These are phyloP conservation scores for Arxiozyma slooffiae DNA, from an alignment of 1,139 yeast species.

Conservation along the genomic window DNA sequence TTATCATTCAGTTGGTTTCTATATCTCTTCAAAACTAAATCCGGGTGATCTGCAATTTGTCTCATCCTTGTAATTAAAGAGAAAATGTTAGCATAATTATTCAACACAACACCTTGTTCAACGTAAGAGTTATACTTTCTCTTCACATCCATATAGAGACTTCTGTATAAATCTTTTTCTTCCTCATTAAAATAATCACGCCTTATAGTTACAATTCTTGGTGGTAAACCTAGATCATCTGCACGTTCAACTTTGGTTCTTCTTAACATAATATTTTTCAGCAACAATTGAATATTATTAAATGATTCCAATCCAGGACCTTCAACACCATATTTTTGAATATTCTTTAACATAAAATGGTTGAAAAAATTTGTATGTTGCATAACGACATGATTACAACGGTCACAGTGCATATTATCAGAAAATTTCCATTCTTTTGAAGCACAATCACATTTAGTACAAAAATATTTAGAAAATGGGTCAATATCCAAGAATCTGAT, in stretches of 20 bases:
- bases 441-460: constrained; percentile 81
- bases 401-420: constrained; percentile 73
- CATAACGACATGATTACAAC: constrained; percentile 88
- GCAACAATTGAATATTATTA: constrained; percentile 58
- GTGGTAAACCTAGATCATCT: constrained; percentile 94
- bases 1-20: constrained; percentile 34
- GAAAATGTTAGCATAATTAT: constrained; percentile 93
- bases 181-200: constrained; percentile 84
- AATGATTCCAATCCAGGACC: constrained; percentile 77
- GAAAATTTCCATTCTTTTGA: constrained; percentile 76
- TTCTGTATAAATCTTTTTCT: constrained; percentile 82
- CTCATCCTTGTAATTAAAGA: constrained; percentile 95
- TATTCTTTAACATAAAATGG: constrained; percentile 86
- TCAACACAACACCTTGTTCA: constrained; percentile 88
- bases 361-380: constrained; percentile 90
- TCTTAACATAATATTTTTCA: constrained; percentile 74
- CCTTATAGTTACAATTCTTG: constrained; percentile 80
- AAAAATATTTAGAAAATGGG: constrained; percentile 83
- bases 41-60: constrained; percentile 97
- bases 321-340: constrained; percentile 70
- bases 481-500: constrained; percentile 71
- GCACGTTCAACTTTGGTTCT: constrained; percentile 95
- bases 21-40: constrained; percentile 68
- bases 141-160: constrained; percentile 76
- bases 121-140: constrained; percentile 77